Evolutionary conservation across 2,329 filamentous ascomycete genomes (phyloP).

Genomic region (Hymenoscyphus fructigenus): DNA sequence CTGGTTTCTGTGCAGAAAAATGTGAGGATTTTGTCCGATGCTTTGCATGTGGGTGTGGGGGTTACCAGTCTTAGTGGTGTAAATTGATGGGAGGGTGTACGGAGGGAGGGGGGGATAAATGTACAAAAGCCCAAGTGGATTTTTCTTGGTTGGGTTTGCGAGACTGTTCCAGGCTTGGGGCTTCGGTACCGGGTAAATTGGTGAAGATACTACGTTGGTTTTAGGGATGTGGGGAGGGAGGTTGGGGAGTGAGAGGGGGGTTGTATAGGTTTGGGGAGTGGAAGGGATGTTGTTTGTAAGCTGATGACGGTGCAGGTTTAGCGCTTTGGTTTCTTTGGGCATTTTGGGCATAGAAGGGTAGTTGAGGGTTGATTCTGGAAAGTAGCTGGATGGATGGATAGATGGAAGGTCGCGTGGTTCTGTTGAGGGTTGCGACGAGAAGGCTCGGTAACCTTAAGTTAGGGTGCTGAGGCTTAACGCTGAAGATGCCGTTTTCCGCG

Average conservation of each 20-base stretch:
- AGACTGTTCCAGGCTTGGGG: neutral
- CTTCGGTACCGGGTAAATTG: neutral
- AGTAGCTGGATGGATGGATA: no score
- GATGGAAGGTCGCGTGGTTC: no score
- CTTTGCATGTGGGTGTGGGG: neutral
- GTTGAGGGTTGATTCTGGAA: neutral
- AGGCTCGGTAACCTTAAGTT: no score
- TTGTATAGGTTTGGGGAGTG: neutral
- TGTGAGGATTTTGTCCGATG: neutral
- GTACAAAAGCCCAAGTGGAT: neutral
- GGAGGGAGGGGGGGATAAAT: neutral
- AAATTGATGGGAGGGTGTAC: neutral
- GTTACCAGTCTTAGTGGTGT: neutral
- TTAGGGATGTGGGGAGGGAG: neutral
- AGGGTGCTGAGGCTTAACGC: no score
- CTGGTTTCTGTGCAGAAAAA: neutral
- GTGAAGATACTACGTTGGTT: neutral
- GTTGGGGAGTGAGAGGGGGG: neutral
- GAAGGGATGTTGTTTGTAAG: neutral
- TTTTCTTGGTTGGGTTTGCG: neutral
- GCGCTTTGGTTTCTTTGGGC: neutral
- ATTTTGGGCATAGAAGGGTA: neutral
- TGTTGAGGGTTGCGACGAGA: no score
- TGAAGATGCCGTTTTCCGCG: neutral
- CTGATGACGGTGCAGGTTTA: neutral